Evolutionary conservation across 108 stramenopile genomes (phyloP), one percentile per base, ranked within the genome.

Genomic region (Pseudonitzschia pungens): DNA sequence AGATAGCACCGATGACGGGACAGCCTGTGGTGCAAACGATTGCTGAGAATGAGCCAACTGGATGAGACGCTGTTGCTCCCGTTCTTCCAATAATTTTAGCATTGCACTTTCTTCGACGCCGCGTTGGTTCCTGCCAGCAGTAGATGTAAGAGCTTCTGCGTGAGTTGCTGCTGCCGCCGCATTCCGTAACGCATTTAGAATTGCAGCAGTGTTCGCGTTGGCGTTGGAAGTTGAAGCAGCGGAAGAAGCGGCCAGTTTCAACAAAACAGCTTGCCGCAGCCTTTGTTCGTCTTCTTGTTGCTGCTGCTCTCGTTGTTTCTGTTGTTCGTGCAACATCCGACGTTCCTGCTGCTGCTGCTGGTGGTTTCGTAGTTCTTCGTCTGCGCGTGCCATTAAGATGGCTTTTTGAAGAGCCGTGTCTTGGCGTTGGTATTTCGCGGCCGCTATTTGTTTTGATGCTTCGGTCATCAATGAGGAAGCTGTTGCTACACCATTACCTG

Each of bases 21-120:
- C 20, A 24, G 26, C 21, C 24, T 12, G 20, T 55, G 3, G 50
- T 18, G 8, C 14, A 9, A n/a, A n/a, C 20, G 1, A 2, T 55
- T 21, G 20, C 10, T 12, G n/a, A 8, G 2, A 6, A 2, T 36
- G 36, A 6, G 36, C 36, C 36, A 36, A 36, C 6, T 36, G 36
- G 36, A 58, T 7, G 26, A 58, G 57, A 16, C 57, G 21, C 31
- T 65, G 64, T 40, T 40, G 36, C 40, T 65, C 64, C 20, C 64
- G 64, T 41, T 65, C 64, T 65, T 65, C 41, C 40, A 65, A 18
- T 16, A 65, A 31, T 65, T 65, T 31, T 18, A 65, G 7, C 16
- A 65, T 41, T 4, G 41, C 7, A 31, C 29, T 40, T 4, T 41
- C 36, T 29, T 42, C 36, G 36, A 14, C 16, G n/a, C 12, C 22